phyloP scores from a whole-genome alignment of 2,329 filamentous ascomycete genomes.

The Pyrenochaeta sp. region DNA sequence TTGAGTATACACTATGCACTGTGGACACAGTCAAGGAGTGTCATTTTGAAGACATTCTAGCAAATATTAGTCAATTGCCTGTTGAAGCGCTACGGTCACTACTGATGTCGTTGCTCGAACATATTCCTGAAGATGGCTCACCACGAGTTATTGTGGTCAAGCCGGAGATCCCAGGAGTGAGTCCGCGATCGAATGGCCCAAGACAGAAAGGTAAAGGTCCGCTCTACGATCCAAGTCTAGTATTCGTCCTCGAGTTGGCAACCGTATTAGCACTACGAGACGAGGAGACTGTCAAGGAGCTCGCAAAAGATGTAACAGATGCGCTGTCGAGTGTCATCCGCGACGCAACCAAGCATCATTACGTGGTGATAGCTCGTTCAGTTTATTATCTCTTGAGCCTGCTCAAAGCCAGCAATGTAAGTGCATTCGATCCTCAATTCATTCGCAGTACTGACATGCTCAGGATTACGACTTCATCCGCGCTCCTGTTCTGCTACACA shows the following conservation, averaged over 20 bases:
- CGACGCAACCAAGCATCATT: slow-evolving; percentile 80
- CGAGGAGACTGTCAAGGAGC: slow-evolving; percentile 71
- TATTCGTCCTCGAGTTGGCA: slow-evolving; percentile 91
- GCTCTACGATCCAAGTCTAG: slow-evolving; percentile 82
- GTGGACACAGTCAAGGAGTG: slow-evolving; percentile 95
- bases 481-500: slow-evolving; percentile 88
- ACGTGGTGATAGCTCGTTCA: slow-evolving; percentile 82
- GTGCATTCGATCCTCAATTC: slow-evolving; percentile 34
- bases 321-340: slow-evolving; percentile 82
- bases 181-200: slow-evolving; percentile 67
- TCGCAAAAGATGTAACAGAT: slow-evolving; percentile 83
- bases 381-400: slow-evolving; percentile 87
- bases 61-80: slow-evolving; percentile 78
- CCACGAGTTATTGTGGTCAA: slow-evolving; percentile 89
- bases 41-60: slow-evolving; percentile 81
- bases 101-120: slow-evolving; percentile 76
- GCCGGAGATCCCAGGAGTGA: slow-evolving; percentile 75
- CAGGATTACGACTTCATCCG: slow-evolving; percentile 91
- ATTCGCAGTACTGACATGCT: background rate
- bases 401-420: slow-evolving; percentile 83
- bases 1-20: slow-evolving; percentile 93
- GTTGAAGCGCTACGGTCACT: slow-evolving; percentile 67
- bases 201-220: slow-evolving; percentile 65
- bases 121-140: slow-evolving; percentile 86
- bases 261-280: slow-evolving; percentile 84